Base-by-base conservation (phyloP, 1,284 basidiomycete species). In the Trichosporon sp. region DNA sequence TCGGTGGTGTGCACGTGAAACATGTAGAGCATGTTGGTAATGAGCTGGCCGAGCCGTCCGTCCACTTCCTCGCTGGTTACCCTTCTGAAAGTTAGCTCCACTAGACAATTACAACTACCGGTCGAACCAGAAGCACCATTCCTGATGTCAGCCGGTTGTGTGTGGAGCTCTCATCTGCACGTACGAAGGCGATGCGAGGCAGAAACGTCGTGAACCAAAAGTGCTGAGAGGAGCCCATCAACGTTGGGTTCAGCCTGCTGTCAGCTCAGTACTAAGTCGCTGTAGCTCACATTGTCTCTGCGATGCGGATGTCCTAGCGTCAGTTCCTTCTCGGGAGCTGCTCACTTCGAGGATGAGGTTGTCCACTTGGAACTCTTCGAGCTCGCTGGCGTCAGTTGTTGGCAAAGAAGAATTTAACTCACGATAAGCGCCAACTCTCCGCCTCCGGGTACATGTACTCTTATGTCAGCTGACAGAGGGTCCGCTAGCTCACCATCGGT, bases 91-190 rank as follows among this genome's bases (percentile, higher is more conserved):
- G 56, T 68, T 14, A 66, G 70, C 64, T 6, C 26, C 7, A 16
- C 14, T 40, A 16, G 10, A 46, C n/a, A 69, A 8, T 32, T 21
- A 0, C n/a, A 68, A 65, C 10, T 54, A 75, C 74, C 74, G 70
- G 46, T 75, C 74, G 31, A 70, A 73, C 74, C 74, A 75, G 61
- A 73, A 73, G 37, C 74, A 73, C 70, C 72, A 75, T 48, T 75
- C 74, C 74, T 75, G 72, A 21, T 2, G 43, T 31, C 5, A 31
- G 16, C 10, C 11, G 2, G 2, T 7, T 12, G 26, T 7, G 8
- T 10, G 12, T 4, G 54, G 2, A 32, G 54, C 5, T 32, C 4
- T 14, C 8, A 63, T 14, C 1, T n/a, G 19, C 16, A 68, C 72
- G 35, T 46, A 70, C 72, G n/a, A 66, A 73, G 26, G 51, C 68